phyloP scores from a whole-genome alignment of 768 basidiomycete species.

The Tylopilus sp. region DNA sequence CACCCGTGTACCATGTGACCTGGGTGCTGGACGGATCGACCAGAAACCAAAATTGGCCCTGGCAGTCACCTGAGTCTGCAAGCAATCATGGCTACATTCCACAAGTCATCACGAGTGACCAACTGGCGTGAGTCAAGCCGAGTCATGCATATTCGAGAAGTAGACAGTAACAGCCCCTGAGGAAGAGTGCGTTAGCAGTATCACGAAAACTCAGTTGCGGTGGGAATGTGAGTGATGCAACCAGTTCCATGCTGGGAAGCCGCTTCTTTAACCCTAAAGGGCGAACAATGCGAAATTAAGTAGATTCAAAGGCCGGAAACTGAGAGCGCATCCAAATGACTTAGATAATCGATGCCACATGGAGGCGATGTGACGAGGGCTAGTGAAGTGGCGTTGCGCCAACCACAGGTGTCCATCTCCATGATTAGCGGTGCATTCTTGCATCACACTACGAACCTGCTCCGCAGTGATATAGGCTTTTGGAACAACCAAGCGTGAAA shows the following conservation, averaged over 20 bases:
- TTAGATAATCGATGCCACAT: conserved; percentile 8
- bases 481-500: conserved; percentile 1
- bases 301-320: conserved; percentile 12
- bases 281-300: conserved; percentile 24
- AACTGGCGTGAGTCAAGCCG: background rate
- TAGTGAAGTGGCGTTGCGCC: conserved; percentile 12
- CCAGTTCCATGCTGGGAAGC: conserved; percentile 9
- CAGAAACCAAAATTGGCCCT: background rate
- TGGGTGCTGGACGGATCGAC: background rate
- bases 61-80: background rate
- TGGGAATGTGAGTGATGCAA: conserved; percentile 10
- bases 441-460: background rate
- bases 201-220: conserved; percentile 11
- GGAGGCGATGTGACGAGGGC: conserved; percentile 6
- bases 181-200: conserved; percentile 5
- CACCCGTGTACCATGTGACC: conserved; percentile 1
- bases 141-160: conserved; percentile 2
- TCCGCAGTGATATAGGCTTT: conserved; percentile 8
- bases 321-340: background rate
- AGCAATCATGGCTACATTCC: background rate
- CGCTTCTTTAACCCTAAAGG: conserved; percentile 18
- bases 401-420: conserved; percentile 2
- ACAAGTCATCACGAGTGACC: conserved; percentile 7
- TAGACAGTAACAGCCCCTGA: background rate
- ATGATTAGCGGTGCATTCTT: conserved; percentile 3